Evolutionary conservation across 306 rosid species (phyloP).

Genomic region (Canavalia gladiata): DNA sequence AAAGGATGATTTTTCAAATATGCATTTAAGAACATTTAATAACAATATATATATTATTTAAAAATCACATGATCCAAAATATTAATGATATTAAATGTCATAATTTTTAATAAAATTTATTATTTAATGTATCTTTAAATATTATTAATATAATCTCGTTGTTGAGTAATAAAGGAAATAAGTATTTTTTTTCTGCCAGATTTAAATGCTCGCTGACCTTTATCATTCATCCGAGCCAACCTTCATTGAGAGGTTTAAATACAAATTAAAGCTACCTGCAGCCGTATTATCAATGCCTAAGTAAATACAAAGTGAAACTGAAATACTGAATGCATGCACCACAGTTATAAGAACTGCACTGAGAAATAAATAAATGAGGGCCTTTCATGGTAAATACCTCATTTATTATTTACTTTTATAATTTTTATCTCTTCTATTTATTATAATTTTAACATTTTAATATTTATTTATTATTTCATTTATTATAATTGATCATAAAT

Average conservation of each 20-base stretch:
- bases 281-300: conserved; percentile 45
- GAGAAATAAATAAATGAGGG: not conserved
- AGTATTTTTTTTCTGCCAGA: not conserved
- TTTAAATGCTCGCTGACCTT: conserved; percentile 45
- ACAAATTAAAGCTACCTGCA: conserved; percentile 46
- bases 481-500: no score
- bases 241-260: conserved; percentile 15
- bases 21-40: no score
- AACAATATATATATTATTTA: no score
- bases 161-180: conserved; percentile 5
- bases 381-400: no score
- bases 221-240: conserved; percentile 23
- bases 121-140: no score
- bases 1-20: no score
- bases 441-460: no score
- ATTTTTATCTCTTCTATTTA: no score
- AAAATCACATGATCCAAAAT: no score
- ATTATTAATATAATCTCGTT: not conserved
- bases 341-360: conserved; percentile 23
- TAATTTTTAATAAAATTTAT: not conserved
- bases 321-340: conserved; percentile 38
- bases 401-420: no score
- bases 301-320: conserved; percentile 36
- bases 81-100: no score
- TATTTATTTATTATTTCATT: no score